Evolutionary conservation across 768 basidiomycete genomes (phyloP).

Genomic region (Tylopilus vinaceipallidus): DNA sequence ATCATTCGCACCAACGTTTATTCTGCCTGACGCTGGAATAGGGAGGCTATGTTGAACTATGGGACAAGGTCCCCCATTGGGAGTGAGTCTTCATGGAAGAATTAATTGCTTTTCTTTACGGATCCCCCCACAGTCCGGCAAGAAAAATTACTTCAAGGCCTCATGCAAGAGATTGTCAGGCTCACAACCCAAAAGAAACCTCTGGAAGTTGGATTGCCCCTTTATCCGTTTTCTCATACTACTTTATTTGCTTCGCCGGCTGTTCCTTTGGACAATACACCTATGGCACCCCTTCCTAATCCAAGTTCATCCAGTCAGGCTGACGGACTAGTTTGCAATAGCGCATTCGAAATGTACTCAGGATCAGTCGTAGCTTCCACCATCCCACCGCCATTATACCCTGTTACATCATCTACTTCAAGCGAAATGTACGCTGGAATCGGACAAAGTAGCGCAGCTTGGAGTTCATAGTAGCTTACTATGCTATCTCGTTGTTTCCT

Average conservation of each 20-base stretch:
- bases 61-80: constrained; percentile 80
- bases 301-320: constrained; percentile 12
- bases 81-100: constrained; percentile 45
- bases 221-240: constrained; percentile 78
- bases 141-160: constrained; percentile 75
- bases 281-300: constrained; percentile 31
- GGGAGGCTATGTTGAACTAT: constrained; percentile 83
- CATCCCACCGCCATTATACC: constrained; percentile 2
- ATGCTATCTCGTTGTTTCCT: neutral
- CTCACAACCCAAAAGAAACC: constrained; percentile 81
- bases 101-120: constrained; percentile 3
- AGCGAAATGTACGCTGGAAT: constrained; percentile 6
- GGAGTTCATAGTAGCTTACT: constrained; percentile 13
- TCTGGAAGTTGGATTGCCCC: constrained; percentile 73
- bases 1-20: neutral
- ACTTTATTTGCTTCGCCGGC: constrained; percentile 57
- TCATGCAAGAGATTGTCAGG: constrained; percentile 83
- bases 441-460: constrained; percentile 3
- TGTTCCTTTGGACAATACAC: constrained; percentile 29
- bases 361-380: constrained; percentile 3
- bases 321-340: constrained; percentile 3
- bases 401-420: constrained; percentile 1
- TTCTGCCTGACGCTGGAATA: constrained; percentile 28
- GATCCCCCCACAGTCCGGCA: constrained; percentile 59
- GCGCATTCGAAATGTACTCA: constrained; percentile 8